Base-by-base conservation (phyloP, 2,329 filamentous ascomycete species). In the Neopestalotiopsis rosae region DNA sequence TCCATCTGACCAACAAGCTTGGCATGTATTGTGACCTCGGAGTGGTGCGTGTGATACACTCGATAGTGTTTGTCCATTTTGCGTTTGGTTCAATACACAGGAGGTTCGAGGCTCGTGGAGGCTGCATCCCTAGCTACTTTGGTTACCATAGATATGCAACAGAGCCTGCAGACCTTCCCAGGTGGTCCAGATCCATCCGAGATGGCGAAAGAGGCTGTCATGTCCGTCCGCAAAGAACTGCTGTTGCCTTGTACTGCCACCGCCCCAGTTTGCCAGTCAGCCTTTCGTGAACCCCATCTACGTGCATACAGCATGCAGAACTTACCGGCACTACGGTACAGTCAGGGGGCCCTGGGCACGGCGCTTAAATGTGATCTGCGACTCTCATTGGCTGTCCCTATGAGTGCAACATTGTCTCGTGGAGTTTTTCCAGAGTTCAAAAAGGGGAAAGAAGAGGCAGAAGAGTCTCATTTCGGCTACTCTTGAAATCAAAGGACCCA, bases 361-460 rank as follows among this genome's bases (percentile, higher is more conserved):
- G 45, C 45, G 45, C 45, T 52, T 52, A 52, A 52, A 52, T 52
- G 45, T 52, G 45, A 52, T 52, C 45, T 52, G 45, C 45, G 45
- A 52, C 45, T 52, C 45, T 52, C 45, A 52, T 52, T 52, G 45
- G 45, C 17, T 52, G 45, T 52, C n/a, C 17, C 3, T 52, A 52
- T 52, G 45, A 52, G n/a, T 52, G 45, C 45, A n/a, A 52, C 45
- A 17, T 52, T 52, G 45, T 52, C 45, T 52, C 45, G 45, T 52
- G 45, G 45, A 52, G 45, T 52, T 52, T 52, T 52, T 52, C 45
- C 45, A 52, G n/a, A 52, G n/a, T 20, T 52, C 45, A 20, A 52
- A 38, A 52, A 52, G 45, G 45, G 45, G 45, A 52, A 52, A 52
- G 45, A 52, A n/a, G 14, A 52, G 45, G 45, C 45, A 52, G n/a